phyloP scores from a whole-genome alignment of 805 yeast species.

The Saturnispora kantuleensis region DNA sequence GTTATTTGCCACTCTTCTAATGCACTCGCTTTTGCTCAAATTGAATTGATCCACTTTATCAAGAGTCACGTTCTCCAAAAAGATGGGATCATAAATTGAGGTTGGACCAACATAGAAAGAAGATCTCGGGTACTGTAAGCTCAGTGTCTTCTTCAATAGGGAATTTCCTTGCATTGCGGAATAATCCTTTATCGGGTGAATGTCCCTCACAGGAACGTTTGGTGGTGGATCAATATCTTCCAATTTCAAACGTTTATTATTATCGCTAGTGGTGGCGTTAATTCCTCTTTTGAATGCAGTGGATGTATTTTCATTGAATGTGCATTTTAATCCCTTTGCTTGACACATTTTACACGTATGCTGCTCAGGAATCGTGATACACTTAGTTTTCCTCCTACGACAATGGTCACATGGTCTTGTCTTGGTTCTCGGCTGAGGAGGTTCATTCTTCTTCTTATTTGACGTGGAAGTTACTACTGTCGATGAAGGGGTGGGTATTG shows the following conservation, averaged over 20 bases:
- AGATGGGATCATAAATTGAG: slow-evolving; percentile 65
- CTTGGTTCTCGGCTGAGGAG: slow-evolving; percentile 32
- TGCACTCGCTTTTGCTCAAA: slow-evolving; percentile 50
- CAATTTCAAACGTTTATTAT: slow-evolving; percentile 23
- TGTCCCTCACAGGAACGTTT: slow-evolving; percentile 37
- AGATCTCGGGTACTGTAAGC: slow-evolving; percentile 83
- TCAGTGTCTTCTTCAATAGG: slow-evolving; percentile 53
- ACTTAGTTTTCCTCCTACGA: slow-evolving; percentile 66
- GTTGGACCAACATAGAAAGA: slow-evolving; percentile 85
- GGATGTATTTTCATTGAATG: slow-evolving; percentile 51
- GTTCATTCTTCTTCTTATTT: slow-evolving; percentile 15
- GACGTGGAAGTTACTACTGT: not conserved
- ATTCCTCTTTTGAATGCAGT: slow-evolving; percentile 29
- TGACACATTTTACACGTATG: slow-evolving; percentile 70
- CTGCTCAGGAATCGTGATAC: slow-evolving; percentile 58
- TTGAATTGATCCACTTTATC: slow-evolving; percentile 77
- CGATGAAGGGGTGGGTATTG: not conserved
- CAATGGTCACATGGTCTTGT: slow-evolving; percentile 79
- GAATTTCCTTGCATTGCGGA: slow-evolving; percentile 54
- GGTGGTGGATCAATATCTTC: slow-evolving; percentile 32
- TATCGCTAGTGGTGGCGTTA: slow-evolving; percentile 16
- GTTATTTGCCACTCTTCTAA: slow-evolving; percentile 70
- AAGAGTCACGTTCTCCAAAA: slow-evolving; percentile 53
- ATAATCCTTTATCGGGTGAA: slow-evolving; percentile 58
- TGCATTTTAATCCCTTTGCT: slow-evolving; percentile 61